Base-by-base conservation (phyloP, 768 basidiomycete species). In the Lentinula edodes region DNA sequence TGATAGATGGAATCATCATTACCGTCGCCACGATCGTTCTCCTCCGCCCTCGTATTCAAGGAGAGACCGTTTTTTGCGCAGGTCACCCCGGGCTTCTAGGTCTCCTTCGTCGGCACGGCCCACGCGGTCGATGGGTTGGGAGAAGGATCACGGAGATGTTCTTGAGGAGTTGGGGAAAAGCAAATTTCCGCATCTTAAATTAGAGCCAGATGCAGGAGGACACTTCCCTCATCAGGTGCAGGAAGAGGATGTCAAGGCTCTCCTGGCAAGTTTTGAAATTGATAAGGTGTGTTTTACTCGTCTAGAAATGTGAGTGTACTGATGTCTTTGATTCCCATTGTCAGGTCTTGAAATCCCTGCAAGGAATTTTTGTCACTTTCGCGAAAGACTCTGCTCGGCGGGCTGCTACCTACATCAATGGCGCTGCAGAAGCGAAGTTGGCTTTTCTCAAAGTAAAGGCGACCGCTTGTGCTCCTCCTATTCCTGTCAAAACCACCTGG, bases 291-390 rank as follows among this genome's bases (percentile, higher is more conserved):
- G 87, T 76, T 32, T 23, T 52, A 63, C 2, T 13, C 63, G 62
- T 3, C 9, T 8, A 39, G 3, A 39, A 39, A 0, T 13, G 1
- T 13, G 13, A 39, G 38, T 39, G 38, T 39, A 5, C 38, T 39
- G 13, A 39, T 9, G 13, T 39, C 1, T 13, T 9, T 9, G 13
- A 39, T 48, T 2, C 16, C n/a, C n/a, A 18, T 45, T 45, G 16
- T 0, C 61, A 92, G 90, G 80, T 95, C 32, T 75, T 93, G 1
- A 82, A 84, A 63, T 90, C 90, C 70, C 80, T 83, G 55, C 73
- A 75, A 1, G 89, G 87, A 9, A 89, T 91, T 80, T 95, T 94
- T 69, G 81, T 95, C 64, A 90, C 93, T 3, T 98, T 97, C 70
- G 82, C 84, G 4, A 69, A 77, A 2, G 83, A 83, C 59, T 71